Conservation (phyloP, 2,329 filamentous ascomycete species). For the Talaromyces sp. region DNA sequence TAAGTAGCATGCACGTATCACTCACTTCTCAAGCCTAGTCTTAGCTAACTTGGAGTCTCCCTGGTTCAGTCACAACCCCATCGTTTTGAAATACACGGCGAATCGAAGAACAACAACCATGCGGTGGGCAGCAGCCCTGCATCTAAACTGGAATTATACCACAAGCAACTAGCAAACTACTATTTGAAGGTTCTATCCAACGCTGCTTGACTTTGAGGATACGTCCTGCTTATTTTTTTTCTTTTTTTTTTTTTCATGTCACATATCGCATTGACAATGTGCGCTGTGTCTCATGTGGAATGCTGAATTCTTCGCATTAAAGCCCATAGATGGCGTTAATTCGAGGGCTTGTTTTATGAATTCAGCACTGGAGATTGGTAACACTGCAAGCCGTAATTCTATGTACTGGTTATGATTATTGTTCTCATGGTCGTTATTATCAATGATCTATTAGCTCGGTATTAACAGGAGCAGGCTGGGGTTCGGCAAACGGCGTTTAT, state of each 20-base stretch:
- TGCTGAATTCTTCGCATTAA: background rate
- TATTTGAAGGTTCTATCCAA: background rate
- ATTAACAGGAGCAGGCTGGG: background rate
- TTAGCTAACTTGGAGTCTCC: background rate
- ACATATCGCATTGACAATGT: background rate
- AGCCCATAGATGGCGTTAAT: background rate
- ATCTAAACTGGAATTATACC: background rate
- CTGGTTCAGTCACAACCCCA: background rate
- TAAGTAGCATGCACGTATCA: background rate
- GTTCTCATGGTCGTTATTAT: background rate
- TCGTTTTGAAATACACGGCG: background rate
- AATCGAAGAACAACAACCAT: background rate
- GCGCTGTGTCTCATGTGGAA: background rate
- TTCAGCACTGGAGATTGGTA: too few relatives aligned
- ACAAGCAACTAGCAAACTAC: background rate
- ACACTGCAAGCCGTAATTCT: too few relatives aligned
- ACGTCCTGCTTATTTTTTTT: background rate
- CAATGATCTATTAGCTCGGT: background rate
- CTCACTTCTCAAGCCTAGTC: background rate
- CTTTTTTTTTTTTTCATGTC: background rate
- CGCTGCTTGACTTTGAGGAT: background rate
- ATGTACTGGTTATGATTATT: background rate
- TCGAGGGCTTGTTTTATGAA: background rate
- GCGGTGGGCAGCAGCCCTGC: background rate
- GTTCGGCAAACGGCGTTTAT: background rate